phyloP scores from a whole-genome alignment of 2,329 filamentous ascomycete genomes.

The Helotiales sp. region DNA sequence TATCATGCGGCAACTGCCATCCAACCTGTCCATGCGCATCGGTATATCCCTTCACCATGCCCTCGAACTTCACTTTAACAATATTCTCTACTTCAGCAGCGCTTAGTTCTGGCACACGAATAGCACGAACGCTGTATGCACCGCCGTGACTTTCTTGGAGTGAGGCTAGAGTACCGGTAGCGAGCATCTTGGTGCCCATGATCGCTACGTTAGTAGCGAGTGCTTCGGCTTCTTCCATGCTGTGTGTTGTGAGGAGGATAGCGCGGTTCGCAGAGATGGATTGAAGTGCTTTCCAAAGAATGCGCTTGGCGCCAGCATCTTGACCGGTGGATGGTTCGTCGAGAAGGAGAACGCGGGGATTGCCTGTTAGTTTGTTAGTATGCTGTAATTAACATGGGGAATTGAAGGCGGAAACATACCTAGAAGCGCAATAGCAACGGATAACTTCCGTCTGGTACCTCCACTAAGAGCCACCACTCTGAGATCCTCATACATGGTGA shows the following conservation, averaged over 20 bases:
- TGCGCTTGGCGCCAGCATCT: slow-evolving; percentile 44
- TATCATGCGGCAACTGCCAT: slow-evolving; percentile 35
- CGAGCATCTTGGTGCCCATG: slow-evolving; percentile 43
- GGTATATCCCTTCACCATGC: slow-evolving; percentile 28
- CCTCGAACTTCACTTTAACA: slow-evolving; percentile 28
- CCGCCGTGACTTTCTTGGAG: slow-evolving; percentile 34
- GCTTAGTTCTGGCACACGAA: slow-evolving; percentile 14
- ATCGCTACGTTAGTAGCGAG: slow-evolving; percentile 45
- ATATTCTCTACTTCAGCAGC: slow-evolving; percentile 22
- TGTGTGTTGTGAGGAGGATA: slow-evolving; percentile 46
- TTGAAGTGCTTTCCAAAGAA: slow-evolving; percentile 44
- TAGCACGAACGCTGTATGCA: slow-evolving; percentile 32
- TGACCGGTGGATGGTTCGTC: slow-evolving; percentile 44
- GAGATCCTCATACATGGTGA: slow-evolving; percentile 36
- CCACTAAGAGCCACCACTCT: slow-evolving; percentile 41
- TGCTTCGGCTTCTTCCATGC: slow-evolving; percentile 46
- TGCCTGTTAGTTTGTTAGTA: slow-evolving; percentile 18
- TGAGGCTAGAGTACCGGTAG: slow-evolving; percentile 34
- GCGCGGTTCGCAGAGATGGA: slow-evolving; percentile 39
- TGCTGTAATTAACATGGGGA: neutral
- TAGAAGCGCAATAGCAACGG: slow-evolving; percentile 43
- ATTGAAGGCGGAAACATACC: slow-evolving; percentile 22
- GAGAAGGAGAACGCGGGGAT: slow-evolving; percentile 42
- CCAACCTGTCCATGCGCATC: slow-evolving; percentile 36
- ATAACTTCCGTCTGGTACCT: slow-evolving; percentile 43